These are phyloP conservation scores for Calycina herbarum DNA, from an alignment of 2,329 filamentous ascomycete species.

Conservation along the genomic window DNA sequence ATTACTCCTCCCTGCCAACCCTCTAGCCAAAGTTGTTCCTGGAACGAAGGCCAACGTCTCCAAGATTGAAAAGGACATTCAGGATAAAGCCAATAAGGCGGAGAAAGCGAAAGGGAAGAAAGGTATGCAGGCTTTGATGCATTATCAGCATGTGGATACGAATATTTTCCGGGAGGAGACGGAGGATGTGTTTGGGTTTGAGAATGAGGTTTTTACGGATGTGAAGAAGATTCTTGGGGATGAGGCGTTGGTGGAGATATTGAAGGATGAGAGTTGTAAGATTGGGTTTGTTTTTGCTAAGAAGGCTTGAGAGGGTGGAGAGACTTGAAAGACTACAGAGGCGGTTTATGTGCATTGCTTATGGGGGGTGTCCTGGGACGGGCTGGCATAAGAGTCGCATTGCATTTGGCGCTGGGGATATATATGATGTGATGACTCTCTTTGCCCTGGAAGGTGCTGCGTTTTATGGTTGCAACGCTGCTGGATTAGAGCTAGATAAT, in stretches of 20 bases:
- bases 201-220: constrained; percentile 38
- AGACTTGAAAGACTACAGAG: too few species aligned
- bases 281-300: constrained; percentile 53
- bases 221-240: constrained; percentile 46
- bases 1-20: constrained; percentile 27
- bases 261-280: constrained; percentile 44
- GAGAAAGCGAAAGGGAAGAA: constrained; percentile 35
- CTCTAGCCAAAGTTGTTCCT: constrained; percentile 33
- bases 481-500: too few species aligned
- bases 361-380: background rate
- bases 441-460: background rate
- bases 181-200: constrained; percentile 36
- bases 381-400: background rate
- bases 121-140: constrained; percentile 50
- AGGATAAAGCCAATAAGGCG: constrained; percentile 34
- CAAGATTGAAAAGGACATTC: constrained; percentile 45
- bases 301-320: constrained; percentile 21
- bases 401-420: background rate
- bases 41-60: constrained; percentile 48
- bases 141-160: constrained; percentile 53
- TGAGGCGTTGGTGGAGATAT: constrained; percentile 47
- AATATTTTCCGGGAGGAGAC: constrained; percentile 38
- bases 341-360: too few species aligned
- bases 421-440: constrained; percentile 3
- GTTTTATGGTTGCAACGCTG: too few species aligned